A percentile compares a stretch with the other conserved stretches of the same genome.
Conservation (phyloP, 2,329 filamentous ascomycete species). For the Epichloe sp. region DNA sequence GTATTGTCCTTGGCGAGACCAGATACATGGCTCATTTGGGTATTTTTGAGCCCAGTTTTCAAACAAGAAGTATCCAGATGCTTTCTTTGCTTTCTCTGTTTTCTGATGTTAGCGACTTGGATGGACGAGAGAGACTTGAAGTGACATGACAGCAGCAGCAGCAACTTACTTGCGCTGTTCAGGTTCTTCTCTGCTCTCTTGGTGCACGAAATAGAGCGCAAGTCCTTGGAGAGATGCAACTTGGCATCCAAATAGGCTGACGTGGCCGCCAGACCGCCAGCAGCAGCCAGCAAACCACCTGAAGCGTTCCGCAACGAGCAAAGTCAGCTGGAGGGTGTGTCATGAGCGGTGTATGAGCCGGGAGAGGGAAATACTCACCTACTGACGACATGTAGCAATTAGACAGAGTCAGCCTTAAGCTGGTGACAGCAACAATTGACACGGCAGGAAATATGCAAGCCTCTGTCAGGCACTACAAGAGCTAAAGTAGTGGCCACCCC, state of each 20-base stretch:
- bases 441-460: too few species aligned
- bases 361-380: too few species aligned
- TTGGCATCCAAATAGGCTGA: constrained; percentile 5
- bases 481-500: too few species aligned
- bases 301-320: not conserved
- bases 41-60: not conserved
- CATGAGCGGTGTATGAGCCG: too few species aligned
- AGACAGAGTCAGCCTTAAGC: too few species aligned
- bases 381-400: too few species aligned
- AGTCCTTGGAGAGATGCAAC: constrained; percentile 4
- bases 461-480: too few species aligned
- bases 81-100: constrained; percentile 3
- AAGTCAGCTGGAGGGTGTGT: not conserved
- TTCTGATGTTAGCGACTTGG: not conserved
- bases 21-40: constrained; percentile 3
- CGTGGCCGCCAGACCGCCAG: constrained; percentile 1
- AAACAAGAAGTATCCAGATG: constrained; percentile 4
- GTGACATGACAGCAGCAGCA: not conserved
- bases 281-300: constrained; percentile 1
- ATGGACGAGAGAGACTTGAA: not conserved
- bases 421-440: too few species aligned
- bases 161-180: not conserved
- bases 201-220: not conserved
- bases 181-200: not conserved
- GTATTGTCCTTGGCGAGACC: constrained; percentile 6